Conservation (phyloP, 2,329 filamentous ascomycete genomes). For the Paraphoma chrysanthemicola region DNA sequence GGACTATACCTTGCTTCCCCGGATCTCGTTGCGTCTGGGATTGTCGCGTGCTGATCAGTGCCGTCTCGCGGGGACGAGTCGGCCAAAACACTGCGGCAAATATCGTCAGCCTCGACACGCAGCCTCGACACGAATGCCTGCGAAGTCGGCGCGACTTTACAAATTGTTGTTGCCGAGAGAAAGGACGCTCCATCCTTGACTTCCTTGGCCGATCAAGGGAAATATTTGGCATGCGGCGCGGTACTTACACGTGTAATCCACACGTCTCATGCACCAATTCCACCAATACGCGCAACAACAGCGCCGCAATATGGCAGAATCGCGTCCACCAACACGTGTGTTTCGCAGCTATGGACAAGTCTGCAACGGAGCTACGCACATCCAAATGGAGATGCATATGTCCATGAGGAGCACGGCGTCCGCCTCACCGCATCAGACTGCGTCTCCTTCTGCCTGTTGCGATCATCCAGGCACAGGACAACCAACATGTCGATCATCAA, state of each 20-base stretch:
- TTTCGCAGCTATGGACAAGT: background rate
- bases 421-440: too few relatives aligned
- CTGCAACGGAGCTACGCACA: too few relatives aligned
- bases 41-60: background rate
- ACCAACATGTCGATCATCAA: too few relatives aligned
- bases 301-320: slow-evolving; percentile 4
- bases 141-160: background rate
- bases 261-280: background rate
- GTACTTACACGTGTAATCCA: background rate
- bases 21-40: background rate
- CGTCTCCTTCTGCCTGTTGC: too few relatives aligned
- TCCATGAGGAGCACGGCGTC: too few relatives aligned
- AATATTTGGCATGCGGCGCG: background rate
- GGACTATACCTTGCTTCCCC: background rate
- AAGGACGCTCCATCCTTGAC: background rate
- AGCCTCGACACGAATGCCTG: too few relatives aligned
- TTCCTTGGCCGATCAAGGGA: too few relatives aligned
- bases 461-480: too few relatives aligned
- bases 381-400: too few relatives aligned
- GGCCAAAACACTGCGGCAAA: background rate
- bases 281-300: background rate
- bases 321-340: background rate
- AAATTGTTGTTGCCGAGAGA: background rate
- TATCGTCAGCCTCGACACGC: background rate
- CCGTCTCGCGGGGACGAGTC: background rate